These are phyloP conservation scores for Phaeosphaeriaceae sp. DNA, from an alignment of 2,329 filamentous ascomycete genomes.

Conservation along the genomic window DNA sequence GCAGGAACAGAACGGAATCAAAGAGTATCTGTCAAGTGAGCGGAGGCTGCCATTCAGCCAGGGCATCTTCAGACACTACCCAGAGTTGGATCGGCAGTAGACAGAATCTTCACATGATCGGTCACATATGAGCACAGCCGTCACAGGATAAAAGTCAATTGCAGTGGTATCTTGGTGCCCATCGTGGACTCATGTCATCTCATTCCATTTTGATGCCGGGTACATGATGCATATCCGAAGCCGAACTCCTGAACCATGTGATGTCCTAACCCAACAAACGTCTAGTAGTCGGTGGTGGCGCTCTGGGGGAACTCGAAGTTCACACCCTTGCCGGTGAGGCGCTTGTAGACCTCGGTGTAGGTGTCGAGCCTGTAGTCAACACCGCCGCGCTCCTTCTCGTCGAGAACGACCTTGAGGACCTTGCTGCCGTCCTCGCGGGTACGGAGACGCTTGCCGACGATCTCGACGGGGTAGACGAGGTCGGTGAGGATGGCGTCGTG, in stretches of 20 bases:
- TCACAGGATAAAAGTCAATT: conserved; percentile 46
- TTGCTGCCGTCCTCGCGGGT: conserved; percentile 99
- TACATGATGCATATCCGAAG: conserved; percentile 50
- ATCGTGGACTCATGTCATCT: conserved; percentile 44
- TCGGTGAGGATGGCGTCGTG: conserved; percentile 98
- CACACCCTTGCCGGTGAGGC: conserved; percentile 94
- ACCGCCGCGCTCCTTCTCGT: conserved; percentile 99
- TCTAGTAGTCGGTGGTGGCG: conserved; percentile 80
- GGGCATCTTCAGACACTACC: conserved; percentile 76
- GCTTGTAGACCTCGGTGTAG: conserved; percentile 99
- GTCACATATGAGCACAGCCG: conserved; percentile 4
- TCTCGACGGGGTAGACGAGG: conserved; percentile 99
- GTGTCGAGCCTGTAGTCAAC: conserved; percentile 99
- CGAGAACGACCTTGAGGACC: conserved; percentile 97
- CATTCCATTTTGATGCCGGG: conserved; percentile 48
- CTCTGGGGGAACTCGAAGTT: conserved; percentile 98
- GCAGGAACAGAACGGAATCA: conserved; percentile 68
- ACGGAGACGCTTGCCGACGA: conserved; percentile 97
- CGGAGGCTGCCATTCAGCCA: conserved; percentile 66
- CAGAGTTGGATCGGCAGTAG: conserved; percentile 69
- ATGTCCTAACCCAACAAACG: conserved; percentile 35
- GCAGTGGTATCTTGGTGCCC: conserved; percentile 47
- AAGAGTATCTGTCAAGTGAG: conserved; percentile 72
- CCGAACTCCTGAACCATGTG: conserved; percentile 47
- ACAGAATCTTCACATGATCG: background rate